Conservation (phyloP, 2,329 filamentous ascomycete species). For the Leptodontidium sp. region DNA sequence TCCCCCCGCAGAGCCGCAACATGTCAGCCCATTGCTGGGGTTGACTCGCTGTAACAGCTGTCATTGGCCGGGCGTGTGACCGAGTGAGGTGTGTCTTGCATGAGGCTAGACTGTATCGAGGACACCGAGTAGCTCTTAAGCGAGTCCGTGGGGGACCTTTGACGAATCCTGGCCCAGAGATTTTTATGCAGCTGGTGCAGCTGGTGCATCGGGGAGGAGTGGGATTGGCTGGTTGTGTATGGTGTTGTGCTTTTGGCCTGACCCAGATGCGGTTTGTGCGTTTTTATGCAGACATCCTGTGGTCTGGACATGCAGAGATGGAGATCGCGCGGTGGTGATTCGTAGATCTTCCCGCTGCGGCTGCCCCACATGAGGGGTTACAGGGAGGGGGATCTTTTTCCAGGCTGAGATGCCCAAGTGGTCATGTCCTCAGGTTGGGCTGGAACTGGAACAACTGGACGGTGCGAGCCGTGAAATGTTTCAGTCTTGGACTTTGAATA, state of each 20-base stretch:
- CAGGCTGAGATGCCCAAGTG: too few species aligned
- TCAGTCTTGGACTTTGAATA: too few species aligned
- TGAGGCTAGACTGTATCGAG: background rate
- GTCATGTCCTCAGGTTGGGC: too few species aligned
- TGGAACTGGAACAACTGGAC: too few species aligned
- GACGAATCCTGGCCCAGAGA: background rate
- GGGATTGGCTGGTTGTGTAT: background rate
- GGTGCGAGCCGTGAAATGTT: too few species aligned
- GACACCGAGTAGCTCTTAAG: constrained; percentile 13
- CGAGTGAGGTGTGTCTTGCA: constrained; percentile 13
- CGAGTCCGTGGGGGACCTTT: background rate
- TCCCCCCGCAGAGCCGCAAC: background rate
- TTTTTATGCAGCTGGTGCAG: background rate
- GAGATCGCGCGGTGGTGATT: background rate
- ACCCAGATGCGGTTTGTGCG: too few species aligned
- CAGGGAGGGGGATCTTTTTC: too few species aligned
- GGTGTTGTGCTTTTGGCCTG: too few species aligned
- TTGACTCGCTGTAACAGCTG: background rate
- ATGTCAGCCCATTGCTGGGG: constrained; percentile 6
- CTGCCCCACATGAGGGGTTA: too few species aligned
- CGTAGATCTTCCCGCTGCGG: background rate
- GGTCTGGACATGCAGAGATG: background rate
- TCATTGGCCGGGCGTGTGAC: constrained; percentile 14
- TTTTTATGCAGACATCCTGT: background rate
- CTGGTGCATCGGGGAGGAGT: too few species aligned